Evolutionary conservation across 345 rosid species (phyloP).

Genomic region (Combretum micranthum): DNA sequence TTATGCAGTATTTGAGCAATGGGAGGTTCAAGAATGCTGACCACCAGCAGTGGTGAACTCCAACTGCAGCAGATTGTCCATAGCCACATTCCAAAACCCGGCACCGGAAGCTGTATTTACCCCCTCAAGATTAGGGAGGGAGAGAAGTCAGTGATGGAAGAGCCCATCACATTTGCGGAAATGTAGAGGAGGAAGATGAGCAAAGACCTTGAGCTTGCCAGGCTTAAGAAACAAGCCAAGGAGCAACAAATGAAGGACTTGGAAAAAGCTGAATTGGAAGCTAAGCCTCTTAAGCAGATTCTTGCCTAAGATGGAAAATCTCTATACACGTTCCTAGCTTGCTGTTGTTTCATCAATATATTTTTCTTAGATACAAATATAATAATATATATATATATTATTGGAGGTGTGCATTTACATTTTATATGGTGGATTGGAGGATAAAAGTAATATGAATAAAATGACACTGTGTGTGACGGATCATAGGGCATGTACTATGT

Average conservation of each 20-base stretch:
- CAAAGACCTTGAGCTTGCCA: constrained; percentile 68
- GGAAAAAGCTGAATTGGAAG: constrained; percentile 23
- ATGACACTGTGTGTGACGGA: too few species aligned
- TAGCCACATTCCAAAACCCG: constrained; percentile 75
- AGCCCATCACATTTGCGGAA: constrained; percentile 60
- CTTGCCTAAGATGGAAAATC: constrained; percentile 28
- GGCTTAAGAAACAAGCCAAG: constrained; percentile 68
- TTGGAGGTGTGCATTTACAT: too few species aligned
- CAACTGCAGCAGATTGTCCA: constrained; percentile 54
- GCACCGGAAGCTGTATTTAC: constrained; percentile 56
- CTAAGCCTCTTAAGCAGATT: constrained; percentile 50
- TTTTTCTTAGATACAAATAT: too few species aligned
- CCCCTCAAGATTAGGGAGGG: constrained; percentile 59
- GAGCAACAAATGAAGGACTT: constrained; percentile 28
- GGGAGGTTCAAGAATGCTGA: constrained; percentile 85
- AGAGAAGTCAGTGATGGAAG: constrained; percentile 48
- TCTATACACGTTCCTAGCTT: too few species aligned
- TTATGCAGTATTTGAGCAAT: constrained; percentile 59
- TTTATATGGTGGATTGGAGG: too few species aligned
- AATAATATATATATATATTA: too few species aligned
- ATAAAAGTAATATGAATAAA: too few species aligned
- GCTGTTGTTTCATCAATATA: too few species aligned
- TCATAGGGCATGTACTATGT: too few species aligned
- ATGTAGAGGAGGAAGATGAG: constrained; percentile 87
- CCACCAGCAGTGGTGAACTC: constrained; percentile 92